Evolutionary conservation across 2,329 filamentous ascomycete genomes (phyloP).

Genomic region (Exophiala lecanii-corni): DNA sequence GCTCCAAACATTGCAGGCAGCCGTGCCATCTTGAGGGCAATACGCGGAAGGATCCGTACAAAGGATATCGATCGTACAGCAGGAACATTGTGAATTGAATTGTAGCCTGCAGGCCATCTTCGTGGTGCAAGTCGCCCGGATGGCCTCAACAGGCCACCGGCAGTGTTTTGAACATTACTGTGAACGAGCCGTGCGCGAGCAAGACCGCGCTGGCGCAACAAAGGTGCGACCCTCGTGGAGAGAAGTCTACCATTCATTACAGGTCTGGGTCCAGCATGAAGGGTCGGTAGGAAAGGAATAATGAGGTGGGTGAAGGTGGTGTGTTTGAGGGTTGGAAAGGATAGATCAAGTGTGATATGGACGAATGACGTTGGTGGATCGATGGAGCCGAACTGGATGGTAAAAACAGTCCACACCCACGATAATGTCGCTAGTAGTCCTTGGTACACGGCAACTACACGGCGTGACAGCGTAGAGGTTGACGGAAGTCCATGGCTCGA

Average conservation of each 20-base stretch:
- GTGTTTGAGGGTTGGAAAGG: neutral
- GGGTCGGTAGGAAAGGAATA: neutral
- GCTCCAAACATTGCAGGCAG: constrained; percentile 90
- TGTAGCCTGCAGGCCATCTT: constrained; percentile 71
- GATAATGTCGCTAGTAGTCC: too few species aligned
- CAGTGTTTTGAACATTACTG: constrained; percentile 50
- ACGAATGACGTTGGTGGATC: neutral
- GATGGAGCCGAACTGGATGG: too few species aligned
- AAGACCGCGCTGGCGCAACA: constrained; percentile 53
- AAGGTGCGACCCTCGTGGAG: constrained; percentile 65
- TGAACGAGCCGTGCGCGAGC: constrained; percentile 56
- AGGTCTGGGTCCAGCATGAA: constrained; percentile 19
- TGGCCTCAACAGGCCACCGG: constrained; percentile 64
- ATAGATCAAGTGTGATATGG: neutral
- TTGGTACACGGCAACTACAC: neutral
- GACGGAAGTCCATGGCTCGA: too few species aligned
- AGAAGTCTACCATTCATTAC: constrained; percentile 69
- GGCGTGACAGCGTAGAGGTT: neutral
- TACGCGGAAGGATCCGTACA: constrained; percentile 68
- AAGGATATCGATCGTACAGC: constrained; percentile 63
- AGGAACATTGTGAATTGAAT: constrained; percentile 75
- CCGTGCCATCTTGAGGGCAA: constrained; percentile 83
- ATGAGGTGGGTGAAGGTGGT: neutral
- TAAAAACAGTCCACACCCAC: too few species aligned
- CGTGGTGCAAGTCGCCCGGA: constrained; percentile 58